Conservation (phyloP, 768 basidiomycete species). For the Peribolospora baueri region DNA sequence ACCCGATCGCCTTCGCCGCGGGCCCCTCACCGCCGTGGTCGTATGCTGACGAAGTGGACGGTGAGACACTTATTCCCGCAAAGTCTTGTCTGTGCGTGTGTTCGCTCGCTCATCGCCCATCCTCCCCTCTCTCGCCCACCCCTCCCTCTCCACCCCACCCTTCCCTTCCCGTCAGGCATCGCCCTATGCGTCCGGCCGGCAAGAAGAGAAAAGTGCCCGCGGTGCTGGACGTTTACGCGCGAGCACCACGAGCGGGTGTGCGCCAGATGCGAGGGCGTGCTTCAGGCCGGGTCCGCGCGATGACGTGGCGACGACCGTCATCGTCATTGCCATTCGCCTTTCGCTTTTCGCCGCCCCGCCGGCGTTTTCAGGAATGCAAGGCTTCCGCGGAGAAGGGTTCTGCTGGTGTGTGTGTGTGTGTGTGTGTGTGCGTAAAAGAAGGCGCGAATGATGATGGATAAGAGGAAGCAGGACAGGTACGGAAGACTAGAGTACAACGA, state of each 20-base stretch:
- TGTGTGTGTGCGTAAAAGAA: too few species aligned
- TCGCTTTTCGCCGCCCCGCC: conserved; percentile 18
- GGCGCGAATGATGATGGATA: too few species aligned
- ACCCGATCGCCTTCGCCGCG: background rate
- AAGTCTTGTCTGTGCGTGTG: background rate
- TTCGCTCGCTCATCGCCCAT: background rate
- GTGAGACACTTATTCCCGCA: background rate
- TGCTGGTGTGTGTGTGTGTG: too few species aligned
- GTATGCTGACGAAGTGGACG: background rate
- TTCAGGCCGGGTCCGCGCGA: background rate
- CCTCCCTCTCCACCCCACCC: conserved; percentile 5
- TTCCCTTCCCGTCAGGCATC: conserved; percentile 16
- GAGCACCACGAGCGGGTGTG: conserved; percentile 33
- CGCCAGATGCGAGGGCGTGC: conserved; percentile 30
- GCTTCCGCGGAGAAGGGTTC: too few species aligned
- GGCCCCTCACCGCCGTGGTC: too few species aligned
- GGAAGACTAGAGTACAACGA: too few species aligned
- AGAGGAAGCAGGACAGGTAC: too few species aligned
- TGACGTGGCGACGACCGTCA: conserved; percentile 27
- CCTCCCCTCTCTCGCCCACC: too few species aligned
- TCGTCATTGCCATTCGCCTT: conserved; percentile 52
- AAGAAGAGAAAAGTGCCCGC: conserved; percentile 45
- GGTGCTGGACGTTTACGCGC: conserved; percentile 67
- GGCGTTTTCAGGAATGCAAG: too few species aligned
- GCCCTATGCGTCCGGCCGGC: conserved; percentile 40